Percentiles rank a stretch among this genome's conserved stretches.
Evolutionary conservation across 495 filamentous ascomycete species (phyloP).

Genomic region (Choiromyces venosus): DNA sequence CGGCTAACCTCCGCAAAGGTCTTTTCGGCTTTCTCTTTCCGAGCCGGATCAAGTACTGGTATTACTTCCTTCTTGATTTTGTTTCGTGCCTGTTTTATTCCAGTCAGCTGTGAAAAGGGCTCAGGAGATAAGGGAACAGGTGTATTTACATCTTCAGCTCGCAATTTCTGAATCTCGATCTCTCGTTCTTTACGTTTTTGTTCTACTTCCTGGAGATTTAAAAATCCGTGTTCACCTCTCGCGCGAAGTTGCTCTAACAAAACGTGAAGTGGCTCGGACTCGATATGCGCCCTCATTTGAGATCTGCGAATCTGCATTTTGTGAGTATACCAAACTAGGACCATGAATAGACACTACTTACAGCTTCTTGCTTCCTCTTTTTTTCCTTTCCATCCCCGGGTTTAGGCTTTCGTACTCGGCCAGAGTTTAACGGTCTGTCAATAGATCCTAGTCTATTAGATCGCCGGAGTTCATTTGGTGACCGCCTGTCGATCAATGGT

Average conservation of each 20-base stretch:
- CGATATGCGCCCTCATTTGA: conserved; percentile 3
- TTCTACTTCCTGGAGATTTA: conserved; percentile 25
- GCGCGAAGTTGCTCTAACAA: conserved; percentile 26
- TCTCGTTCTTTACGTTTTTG: conserved; percentile 20
- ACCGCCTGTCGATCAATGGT: neutral
- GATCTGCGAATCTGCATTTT: neutral
- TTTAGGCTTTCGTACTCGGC: neutral
- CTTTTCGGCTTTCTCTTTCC: conserved; percentile 2
- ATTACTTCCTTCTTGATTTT: conserved; percentile 26
- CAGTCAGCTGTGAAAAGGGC: neutral
- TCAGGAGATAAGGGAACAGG: neutral
- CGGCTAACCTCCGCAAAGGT: conserved; percentile 15
- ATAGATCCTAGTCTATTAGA: neutral
- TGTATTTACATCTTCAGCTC: conserved; percentile 20
- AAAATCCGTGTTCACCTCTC: conserved; percentile 18
- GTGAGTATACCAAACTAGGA: neutral
- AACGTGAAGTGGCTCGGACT: conserved; percentile 19
- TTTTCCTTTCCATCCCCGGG: neutral
- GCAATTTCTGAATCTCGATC: conserved; percentile 26
- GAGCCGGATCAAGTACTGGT: conserved; percentile 14
- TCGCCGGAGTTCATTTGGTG: neutral
- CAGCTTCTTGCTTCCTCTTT: neutral
- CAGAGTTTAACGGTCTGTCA: neutral
- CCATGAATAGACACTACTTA: neutral
- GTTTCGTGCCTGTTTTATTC: conserved; percentile 5